Evolutionary conservation across 1,284 basidiomycete species (phyloP).

Genomic region (Moniliophthora roreri): DNA sequence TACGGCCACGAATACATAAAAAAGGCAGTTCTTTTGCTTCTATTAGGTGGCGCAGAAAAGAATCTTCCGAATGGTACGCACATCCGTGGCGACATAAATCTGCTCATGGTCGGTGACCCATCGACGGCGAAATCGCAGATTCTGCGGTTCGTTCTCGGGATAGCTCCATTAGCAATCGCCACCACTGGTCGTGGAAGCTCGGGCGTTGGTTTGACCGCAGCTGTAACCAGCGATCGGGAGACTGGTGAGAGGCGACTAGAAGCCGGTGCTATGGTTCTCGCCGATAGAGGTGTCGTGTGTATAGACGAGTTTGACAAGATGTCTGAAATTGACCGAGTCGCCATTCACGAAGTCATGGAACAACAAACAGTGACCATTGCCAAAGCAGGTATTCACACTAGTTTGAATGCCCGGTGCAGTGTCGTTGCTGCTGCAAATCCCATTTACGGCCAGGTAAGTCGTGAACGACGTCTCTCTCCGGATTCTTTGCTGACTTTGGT

Average conservation of each 20-base stretch:
- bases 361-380: conserved; percentile 99
- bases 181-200: conserved; percentile 98
- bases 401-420: conserved; percentile 95
- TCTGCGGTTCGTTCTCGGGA: conserved; percentile 94
- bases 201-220: conserved; percentile 99
- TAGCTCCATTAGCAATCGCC: conserved; percentile 95
- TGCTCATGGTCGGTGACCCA: conserved; percentile 99
- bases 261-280: conserved; percentile 99
- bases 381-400: conserved; percentile 98
- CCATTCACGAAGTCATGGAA: conserved; percentile 99
- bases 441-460: conserved; percentile 91
- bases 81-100: conserved; percentile 99
- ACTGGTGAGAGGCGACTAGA: conserved; percentile 95
- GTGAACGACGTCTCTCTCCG: conserved; percentile 6
- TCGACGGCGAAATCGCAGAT: conserved; percentile 98
- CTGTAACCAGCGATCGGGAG: conserved; percentile 97
- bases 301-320: conserved; percentile 99
- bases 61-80: conserved; percentile 97
- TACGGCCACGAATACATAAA: conserved; percentile 98
- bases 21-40: conserved; percentile 86
- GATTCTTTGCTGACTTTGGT: conserved; percentile 12
- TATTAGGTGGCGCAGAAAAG: conserved; percentile 97
- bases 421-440: conserved; percentile 99
- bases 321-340: conserved; percentile 98
- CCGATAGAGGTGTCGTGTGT: conserved; percentile 98